Conservation (phyloP, 2,329 filamentous ascomycete species). For the Curvularia sp. region DNA sequence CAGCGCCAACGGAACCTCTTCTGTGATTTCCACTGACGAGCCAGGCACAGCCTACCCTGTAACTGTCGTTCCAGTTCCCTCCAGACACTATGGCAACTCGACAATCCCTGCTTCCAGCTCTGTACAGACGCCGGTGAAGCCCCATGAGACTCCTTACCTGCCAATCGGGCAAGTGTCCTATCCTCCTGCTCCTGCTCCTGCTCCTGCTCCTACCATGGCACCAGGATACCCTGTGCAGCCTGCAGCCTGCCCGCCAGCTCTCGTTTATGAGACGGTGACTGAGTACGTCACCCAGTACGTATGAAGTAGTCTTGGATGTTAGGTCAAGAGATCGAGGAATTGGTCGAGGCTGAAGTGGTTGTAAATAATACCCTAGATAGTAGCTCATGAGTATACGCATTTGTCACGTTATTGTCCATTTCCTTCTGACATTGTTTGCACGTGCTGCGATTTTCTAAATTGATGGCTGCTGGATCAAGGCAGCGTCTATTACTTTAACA, state of each 20-base stretch:
- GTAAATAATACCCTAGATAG: conserved; percentile 3
- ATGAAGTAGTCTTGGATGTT: background rate
- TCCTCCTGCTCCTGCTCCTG: background rate
- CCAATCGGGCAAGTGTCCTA: background rate
- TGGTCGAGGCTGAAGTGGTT: background rate
- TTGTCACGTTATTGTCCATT: background rate
- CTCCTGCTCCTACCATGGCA: conserved; percentile 7
- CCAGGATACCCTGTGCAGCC: conserved; percentile 7
- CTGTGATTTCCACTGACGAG: background rate
- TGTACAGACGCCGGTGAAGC: conserved; percentile 2
- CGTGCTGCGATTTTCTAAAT: background rate
- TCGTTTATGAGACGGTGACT: conserved; percentile 10
- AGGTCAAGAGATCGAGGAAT: background rate
- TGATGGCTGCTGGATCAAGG: background rate
- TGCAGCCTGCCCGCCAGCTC: conserved; percentile 8
- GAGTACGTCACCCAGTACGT: background rate
- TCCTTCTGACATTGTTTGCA: background rate
- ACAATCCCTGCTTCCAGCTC: conserved; percentile 4
- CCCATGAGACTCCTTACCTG: conserved; percentile 11
- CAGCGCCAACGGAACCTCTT: conserved; percentile 4
- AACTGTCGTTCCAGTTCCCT: conserved; percentile 1
- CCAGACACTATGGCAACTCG: conserved; percentile 10
- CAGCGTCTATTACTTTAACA: background rate
- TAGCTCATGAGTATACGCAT: background rate
- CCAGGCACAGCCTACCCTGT: conserved; percentile 4